Base-by-base conservation (phyloP, 2,329 filamentous ascomycete species). In the Clonostachys sp. region DNA sequence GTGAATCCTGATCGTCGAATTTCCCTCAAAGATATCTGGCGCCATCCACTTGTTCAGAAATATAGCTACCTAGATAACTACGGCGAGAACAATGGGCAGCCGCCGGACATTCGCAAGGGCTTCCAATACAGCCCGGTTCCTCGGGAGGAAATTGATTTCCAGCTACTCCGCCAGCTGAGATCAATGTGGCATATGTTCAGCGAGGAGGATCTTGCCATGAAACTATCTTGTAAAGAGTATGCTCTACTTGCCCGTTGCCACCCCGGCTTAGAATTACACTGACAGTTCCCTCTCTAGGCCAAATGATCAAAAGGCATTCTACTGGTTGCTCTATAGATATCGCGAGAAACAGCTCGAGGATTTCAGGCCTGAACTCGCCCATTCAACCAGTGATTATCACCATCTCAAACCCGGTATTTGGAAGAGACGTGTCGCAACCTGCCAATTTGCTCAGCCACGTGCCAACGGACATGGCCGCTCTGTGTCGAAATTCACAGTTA, bases 251-350 rank as follows among this genome's bases (percentile, higher is more conserved):
- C 13, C 4, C 14, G 40, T n/a, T 39, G 14, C 17, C 36, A n/a
- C 12, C 17, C 14, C 10, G 4, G 7, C 36, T 39, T 39, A n/a
- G n/a, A 33, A 20, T 39, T 45, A 18, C 36, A 41, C 24, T 20
- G 18, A 33, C 16, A 8, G 8, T 17, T 42, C 41, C 4, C 16
- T 51, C 41, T 43, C n/a, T 34, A 92, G 87, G 53, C 74, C 81
- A 5, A 97, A 95, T 53, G 89, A 96, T 47, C 91, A 96, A 61
- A 95, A 96, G 61, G 78, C 92, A 55, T 96, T 97, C 65, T 99
- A 97, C 65, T 87, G 84, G 66, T 79, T 95, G 17, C 77, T 99
- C 8, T 70, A 86, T 53, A 87, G 86, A 63, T 95, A 96, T 63
- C 81, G 89, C 41, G 84, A 95, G 53, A 84, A 89, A 52, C 86